Base-by-base conservation (phyloP, 495 filamentous ascomycete species). In the Bacidia gigantensis region DNA sequence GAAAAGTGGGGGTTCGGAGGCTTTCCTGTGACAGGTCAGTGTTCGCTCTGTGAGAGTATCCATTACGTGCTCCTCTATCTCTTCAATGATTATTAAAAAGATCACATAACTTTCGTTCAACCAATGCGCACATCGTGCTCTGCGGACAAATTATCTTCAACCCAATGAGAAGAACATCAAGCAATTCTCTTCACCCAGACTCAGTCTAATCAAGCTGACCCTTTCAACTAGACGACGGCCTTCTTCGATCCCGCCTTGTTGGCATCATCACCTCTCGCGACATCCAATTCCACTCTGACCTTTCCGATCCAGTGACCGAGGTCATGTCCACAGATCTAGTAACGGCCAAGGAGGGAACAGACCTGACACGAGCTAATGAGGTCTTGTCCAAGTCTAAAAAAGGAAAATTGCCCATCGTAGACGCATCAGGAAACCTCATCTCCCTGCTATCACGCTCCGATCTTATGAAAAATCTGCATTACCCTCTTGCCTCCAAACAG, bases 91-190 rank as follows among this genome's bases (percentile, higher is more conserved):
- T 87, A 89, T 79, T 77, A 78, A 68, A 62, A 65, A 44, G 26
- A 77, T 71, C 66, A 74, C 70, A 83, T 96, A 95, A 98, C 92
- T 98, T 98, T 98, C 92, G 93, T 97, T 98, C 93, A 86, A 86
- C 93, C 89, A 86, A 74, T 83, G 83, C 80, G 86, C 78, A 76
- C 78, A 14, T 77, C 82, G 81, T 76, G 85, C 82, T 70, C 70
- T 95, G 88, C 75, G 86, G 87, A 89, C 66, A 77, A 70, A 73
- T 64, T 66, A 53, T 67, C 67, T 58, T 68, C 68, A 62, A 63
- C 50, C 59, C 60, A 67, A 72, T 69, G 69, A 72, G 52, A 62
- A 59, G 46, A 18, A 17, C 29, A 46, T 25, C 24, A 20, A 18
- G 7, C 70, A 64, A 69, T 52, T 55, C 64, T 32, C 58, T 32